A percentile compares a stretch with the other conserved stretches of the same genome.
Conservation (phyloP, 345 rosid species). For the Heritiera littoralis region DNA sequence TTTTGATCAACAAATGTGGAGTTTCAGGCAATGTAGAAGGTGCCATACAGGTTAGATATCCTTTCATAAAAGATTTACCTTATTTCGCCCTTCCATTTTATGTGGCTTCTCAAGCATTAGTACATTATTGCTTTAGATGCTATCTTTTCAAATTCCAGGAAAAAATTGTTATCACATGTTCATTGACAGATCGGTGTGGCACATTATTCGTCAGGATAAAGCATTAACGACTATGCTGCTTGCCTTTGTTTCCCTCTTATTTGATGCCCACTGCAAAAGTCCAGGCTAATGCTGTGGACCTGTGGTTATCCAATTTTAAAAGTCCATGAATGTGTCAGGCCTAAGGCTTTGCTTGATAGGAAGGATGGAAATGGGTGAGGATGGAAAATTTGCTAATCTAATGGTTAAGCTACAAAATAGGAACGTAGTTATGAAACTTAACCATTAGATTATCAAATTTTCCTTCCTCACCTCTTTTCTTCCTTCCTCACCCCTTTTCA, state of each 20-base stretch:
- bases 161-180: conserved; percentile 2
- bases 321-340: not conserved
- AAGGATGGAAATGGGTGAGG: too few relatives aligned
- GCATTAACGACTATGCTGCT: not conserved
- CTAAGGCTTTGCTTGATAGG: too few relatives aligned
- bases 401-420: too few relatives aligned
- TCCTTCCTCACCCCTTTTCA: too few relatives aligned
- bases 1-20: conserved; percentile 79
- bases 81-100: conserved; percentile 5
- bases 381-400: too few relatives aligned
- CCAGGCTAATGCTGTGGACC: not conserved
- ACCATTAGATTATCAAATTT: too few relatives aligned
- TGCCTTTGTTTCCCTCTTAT: not conserved
- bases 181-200: not conserved
- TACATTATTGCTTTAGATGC: not conserved
- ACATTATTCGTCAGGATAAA: not conserved
- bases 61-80: conserved; percentile 7
- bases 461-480: too few relatives aligned
- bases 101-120: conserved; percentile 6
- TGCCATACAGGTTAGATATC: conserved; percentile 67
- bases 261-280: not conserved
- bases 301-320: not conserved
- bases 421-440: too few relatives aligned
- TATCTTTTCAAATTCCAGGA: conserved; percentile 9
- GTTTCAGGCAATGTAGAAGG: conserved; percentile 65